Base-by-base conservation (phyloP, 2,329 filamentous ascomycete species). In the Ophiostoma sp. region DNA sequence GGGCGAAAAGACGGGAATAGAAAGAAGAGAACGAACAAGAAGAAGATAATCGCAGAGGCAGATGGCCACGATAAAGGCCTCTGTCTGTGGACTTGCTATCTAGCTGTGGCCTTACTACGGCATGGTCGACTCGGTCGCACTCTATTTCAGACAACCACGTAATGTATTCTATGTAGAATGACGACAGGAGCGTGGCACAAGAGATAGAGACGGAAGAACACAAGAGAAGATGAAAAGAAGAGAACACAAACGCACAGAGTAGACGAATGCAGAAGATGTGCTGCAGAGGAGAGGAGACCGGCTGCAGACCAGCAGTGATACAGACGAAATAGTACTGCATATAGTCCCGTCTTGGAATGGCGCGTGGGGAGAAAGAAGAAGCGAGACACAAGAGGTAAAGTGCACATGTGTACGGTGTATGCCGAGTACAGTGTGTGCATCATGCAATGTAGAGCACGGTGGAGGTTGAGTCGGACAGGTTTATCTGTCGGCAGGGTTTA, bases 361-460 rank as follows among this genome's bases (percentile, higher is more conserved):
- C 11, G 57, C 57, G 57, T 62, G 27, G 27, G 57, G 27, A 62
- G 27, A 3, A 31, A 3, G 27, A 31, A 52, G 27, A 62, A 62
- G 57, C 57, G 27, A 33, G 57, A 62, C 57, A 62, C 15, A 5
- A 33, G 57, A 62, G 52, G 57, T 27, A 33, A 62, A 33, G 57
- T 33, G 57, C 57, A 62, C 57, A 62, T 62, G 57, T 62, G 57
- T 33, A 15, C 11, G 23, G 57, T 62, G 57, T 33, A 15, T 31
- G 23, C 13, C n/a, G 27, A 33, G 13, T 57, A 57, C 52, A 57
- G n/a, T 57, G 27, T 33, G 27, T 62, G 57, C 57, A 62, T 62
- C 27, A 62, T 27, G 23, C 31, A 11, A 57, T 57, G 8, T 17
- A 57, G 52, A 13, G 52, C 20, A 27, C 27, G 52, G 52, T 57